phyloP scores from a whole-genome alignment of 345 rosid species.

The Populus alba region DNA sequence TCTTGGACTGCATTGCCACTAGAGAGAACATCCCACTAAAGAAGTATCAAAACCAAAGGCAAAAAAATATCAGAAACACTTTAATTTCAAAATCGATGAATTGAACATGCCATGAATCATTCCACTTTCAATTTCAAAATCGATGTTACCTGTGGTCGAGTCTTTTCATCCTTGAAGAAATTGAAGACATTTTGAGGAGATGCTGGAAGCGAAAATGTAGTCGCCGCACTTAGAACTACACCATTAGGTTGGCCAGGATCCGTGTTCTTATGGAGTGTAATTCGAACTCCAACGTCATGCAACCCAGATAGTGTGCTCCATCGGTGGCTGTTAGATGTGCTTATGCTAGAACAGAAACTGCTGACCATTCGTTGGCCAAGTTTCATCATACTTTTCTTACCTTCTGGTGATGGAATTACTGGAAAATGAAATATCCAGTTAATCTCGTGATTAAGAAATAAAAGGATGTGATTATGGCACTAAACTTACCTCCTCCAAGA shows the following conservation, averaged over 20 bases:
- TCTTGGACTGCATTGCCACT: slow-evolving; percentile 83
- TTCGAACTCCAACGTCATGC: slow-evolving; percentile 73
- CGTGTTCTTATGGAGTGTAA: slow-evolving; percentile 68
- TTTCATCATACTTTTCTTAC: slow-evolving; percentile 94
- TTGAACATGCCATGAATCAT: neutral
- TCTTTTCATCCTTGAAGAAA: slow-evolving; percentile 91
- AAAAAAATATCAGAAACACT: slow-evolving; percentile 8
- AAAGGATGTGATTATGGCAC: neutral
- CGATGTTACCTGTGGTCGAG: slow-evolving; percentile 68
- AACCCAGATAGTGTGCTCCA: slow-evolving; percentile 65
- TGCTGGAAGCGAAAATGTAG: slow-evolving; percentile 87
- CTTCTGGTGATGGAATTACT: slow-evolving; percentile 83
- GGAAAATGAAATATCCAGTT: slow-evolving; percentile 8
- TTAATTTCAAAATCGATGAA: neutral
- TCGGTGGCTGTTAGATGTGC: slow-evolving; percentile 67
- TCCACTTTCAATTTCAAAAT: neutral
- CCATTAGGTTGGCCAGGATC: slow-evolving; percentile 84
- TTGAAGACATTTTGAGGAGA: slow-evolving; percentile 68
- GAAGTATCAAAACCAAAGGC: neutral
- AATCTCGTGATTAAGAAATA: neutral
- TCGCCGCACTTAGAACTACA: slow-evolving; percentile 84
- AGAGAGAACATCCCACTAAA: slow-evolving; percentile 96
- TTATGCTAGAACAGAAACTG: slow-evolving; percentile 73
- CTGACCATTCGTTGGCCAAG: slow-evolving; percentile 90
- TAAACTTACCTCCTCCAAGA: slow-evolving; percentile 66